phyloP scores from a whole-genome alignment of 176 grass and related monocot species.

The Aegilops tauschii region DNA sequence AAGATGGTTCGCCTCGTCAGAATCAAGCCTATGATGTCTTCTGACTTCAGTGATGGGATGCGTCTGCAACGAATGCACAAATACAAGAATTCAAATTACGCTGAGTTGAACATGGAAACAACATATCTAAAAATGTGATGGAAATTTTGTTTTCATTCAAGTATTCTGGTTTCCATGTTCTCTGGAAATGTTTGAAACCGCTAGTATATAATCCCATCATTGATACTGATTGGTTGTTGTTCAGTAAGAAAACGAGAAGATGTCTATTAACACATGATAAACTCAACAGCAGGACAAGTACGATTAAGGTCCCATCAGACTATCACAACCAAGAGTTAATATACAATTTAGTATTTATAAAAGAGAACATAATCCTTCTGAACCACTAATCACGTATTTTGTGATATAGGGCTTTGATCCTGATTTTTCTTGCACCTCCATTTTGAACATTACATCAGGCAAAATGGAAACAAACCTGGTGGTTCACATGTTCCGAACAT shows the following conservation, averaged over 20 bases:
- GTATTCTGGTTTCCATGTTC: not conserved
- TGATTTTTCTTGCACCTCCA: not conserved
- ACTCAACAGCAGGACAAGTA: not conserved
- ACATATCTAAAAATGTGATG: not conserved
- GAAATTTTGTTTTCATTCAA: not conserved
- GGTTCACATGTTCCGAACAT: not conserved
- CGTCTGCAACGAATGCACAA: slow-evolving; percentile 22
- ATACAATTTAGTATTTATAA: too few species aligned
- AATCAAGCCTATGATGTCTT: not conserved
- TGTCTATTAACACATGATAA: not conserved
- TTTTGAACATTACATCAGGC: not conserved
- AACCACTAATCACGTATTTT: not conserved
- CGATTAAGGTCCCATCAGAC: too few species aligned
- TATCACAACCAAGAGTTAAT: too few species aligned
- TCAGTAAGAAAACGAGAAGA: not conserved
- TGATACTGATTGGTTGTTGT: slow-evolving; percentile 8
- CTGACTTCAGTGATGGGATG: not conserved
- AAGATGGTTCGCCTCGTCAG: not conserved
- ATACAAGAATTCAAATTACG: not conserved
- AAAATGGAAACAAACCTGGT: slow-evolving; percentile 21
- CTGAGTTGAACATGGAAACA: not conserved
- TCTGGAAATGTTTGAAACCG: slow-evolving; percentile 19
- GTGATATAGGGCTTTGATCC: slow-evolving; percentile 12
- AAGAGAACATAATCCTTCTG: too few species aligned
- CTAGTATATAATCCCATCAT: not conserved